Conservation (phyloP, 2,329 filamentous ascomycete species). For the Calonectria naviculata region DNA sequence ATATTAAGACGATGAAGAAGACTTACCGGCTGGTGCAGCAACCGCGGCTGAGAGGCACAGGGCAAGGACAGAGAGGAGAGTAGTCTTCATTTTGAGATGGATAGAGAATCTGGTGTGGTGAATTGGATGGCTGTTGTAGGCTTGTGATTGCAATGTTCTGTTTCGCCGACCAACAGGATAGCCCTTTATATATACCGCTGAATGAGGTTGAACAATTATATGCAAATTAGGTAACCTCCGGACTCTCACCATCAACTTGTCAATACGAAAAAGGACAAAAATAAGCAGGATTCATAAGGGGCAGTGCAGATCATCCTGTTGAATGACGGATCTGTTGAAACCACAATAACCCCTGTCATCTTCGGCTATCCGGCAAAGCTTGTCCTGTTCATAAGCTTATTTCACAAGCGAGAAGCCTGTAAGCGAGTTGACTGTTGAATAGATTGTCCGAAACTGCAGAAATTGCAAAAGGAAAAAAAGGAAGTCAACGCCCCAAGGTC, state of each 20-base stretch:
- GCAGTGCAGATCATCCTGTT: neutral
- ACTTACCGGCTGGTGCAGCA: neutral
- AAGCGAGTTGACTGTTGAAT: neutral
- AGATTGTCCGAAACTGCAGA: neutral
- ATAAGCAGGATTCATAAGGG: neutral
- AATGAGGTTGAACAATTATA: neutral
- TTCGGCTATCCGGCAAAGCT: neutral
- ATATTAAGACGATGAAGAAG: neutral
- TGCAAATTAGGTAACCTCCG: neutral
- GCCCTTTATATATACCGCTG: neutral
- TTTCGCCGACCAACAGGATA: neutral
- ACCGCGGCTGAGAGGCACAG: neutral
- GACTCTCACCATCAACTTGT: neutral
- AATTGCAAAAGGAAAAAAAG: neutral
- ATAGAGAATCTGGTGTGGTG: neutral
- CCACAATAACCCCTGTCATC: neutral
- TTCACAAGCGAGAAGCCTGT: neutral
- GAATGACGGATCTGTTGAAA: neutral
- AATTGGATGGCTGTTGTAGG: neutral
- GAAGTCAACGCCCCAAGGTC: neutral
- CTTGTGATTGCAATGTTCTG: neutral
- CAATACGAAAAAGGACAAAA: neutral
- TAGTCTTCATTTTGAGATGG: neutral
- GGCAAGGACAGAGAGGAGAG: neutral
- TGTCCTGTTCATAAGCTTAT: neutral